Percentiles rank a stretch among this genome's conserved stretches.
Conservation (phyloP, 169 alveolate species). For the Cryptosporidium sp. region DNA sequence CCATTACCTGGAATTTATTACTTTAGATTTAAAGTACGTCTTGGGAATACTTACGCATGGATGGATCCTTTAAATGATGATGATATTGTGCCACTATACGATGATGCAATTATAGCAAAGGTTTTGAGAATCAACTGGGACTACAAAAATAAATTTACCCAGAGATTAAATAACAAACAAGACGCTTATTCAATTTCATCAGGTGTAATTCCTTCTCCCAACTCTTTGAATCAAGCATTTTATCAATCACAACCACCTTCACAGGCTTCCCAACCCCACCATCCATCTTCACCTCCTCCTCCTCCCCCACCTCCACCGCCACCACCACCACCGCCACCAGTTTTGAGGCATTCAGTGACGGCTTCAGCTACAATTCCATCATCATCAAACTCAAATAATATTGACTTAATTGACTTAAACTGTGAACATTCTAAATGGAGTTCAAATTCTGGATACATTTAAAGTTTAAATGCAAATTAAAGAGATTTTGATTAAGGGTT, state of each 20-base stretch:
- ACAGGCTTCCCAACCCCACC: slow-evolving; percentile 4
- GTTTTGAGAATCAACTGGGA: slow-evolving; percentile 69
- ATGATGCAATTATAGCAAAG: slow-evolving; percentile 50
- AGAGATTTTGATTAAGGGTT: too few species aligned
- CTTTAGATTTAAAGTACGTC: slow-evolving; percentile 61
- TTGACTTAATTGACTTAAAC: slow-evolving; percentile 45
- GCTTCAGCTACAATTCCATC: slow-evolving; percentile 11
- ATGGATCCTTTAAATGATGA: slow-evolving; percentile 70
- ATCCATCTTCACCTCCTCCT: slow-evolving; percentile 23
- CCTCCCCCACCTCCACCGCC: not conserved
- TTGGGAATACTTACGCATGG: slow-evolving; percentile 59
- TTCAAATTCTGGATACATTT: slow-evolving; percentile 39
- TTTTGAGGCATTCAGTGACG: slow-evolving; percentile 4
- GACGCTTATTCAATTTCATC: not conserved
- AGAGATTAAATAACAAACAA: not conserved
- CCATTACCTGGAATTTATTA: slow-evolving; percentile 62
- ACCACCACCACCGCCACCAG: slow-evolving; percentile 11
- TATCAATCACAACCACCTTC: slow-evolving; percentile 16
- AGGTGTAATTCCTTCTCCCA: not conserved
- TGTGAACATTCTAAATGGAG: slow-evolving; percentile 37
- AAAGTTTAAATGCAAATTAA: not conserved
- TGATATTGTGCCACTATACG: slow-evolving; percentile 43
- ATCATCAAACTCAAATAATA: slow-evolving; percentile 2
- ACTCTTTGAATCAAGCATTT: not conserved
- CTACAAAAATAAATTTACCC: not conserved